Evolutionary conservation across 495 filamentous ascomycete genomes (phyloP), one percentile per base, ranked within the genome.

Genomic region (Xylaria scruposa): DNA sequence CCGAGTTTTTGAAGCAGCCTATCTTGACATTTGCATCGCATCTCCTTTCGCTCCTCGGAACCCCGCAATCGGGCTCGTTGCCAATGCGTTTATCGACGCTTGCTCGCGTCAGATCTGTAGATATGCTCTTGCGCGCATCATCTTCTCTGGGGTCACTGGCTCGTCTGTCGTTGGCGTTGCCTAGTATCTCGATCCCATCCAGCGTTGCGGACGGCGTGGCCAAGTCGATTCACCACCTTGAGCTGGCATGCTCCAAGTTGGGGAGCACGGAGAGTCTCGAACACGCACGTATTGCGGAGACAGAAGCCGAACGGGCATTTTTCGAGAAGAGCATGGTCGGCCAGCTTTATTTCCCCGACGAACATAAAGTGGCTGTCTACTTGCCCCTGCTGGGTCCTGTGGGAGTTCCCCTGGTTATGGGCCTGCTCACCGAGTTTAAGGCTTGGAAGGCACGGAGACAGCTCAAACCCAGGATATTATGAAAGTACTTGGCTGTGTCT

Each of bases 241-340:
- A 91, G 42, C 85, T 87, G 26, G 90, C 95, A 12, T 98, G 97
- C 78, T 86, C 89, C 21, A 89, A 89, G 67, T 85, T 99, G 13
- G 85, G 86, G 21, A 88, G 88, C 7, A 78, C 82, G 4, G 83
- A 87, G 24, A 86, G 86, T 2, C 84, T 99, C 44, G 89, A 90
- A 64, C 90, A 93, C 78, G 94, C 94, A 1, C 86, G 92, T 9
- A 90, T 95, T 19, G 97, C 97, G 7, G 94, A 97, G 78, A 87
- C 86, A 3, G 93, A 97, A 76, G 96, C 94, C 0, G 97, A 99
- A 81, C 91, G 91, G 64, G 96, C 94, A 4, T 99, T 99, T 81
- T 99, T 99, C 76, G 97, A 99, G 84, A 97, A 97, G 81, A 97
- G 92, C 77, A 99, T 99, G 96, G 96, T 99, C 53, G 96, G 96